Percentiles rank a stretch among this genome's conserved stretches.
Conservation (phyloP, 176 grass and related monocot species). For the Saccharum officinarum region DNA sequence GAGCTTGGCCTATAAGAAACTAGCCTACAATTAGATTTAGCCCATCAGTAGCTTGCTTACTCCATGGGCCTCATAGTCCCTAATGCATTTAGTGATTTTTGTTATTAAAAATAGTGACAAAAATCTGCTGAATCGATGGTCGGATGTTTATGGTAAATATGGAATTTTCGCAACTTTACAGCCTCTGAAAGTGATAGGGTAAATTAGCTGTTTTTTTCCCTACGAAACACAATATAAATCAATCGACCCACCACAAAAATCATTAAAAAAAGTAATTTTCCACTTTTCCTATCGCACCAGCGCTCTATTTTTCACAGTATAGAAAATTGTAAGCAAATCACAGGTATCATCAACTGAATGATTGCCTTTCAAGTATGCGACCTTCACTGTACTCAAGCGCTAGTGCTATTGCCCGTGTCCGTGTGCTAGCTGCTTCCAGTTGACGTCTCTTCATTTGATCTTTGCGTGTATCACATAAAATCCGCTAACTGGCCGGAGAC, state of each 20-base stretch:
- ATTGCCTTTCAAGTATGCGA: not conserved
- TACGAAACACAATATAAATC: not conserved
- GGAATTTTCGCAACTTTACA: not conserved
- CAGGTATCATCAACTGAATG: not conserved
- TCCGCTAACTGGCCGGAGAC: constrained; percentile 45
- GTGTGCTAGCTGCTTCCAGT: not conserved
- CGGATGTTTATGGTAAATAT: not conserved
- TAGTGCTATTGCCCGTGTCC: not conserved
- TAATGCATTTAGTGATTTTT: not conserved
- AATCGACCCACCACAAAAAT: not conserved
- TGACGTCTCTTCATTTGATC: not conserved
- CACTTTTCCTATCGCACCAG: not conserved
- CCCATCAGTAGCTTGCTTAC: not conserved
- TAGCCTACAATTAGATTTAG: not conserved
- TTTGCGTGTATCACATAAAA: not conserved
- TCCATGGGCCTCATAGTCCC: no score
- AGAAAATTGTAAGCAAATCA: not conserved
- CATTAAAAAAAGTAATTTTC: not conserved
- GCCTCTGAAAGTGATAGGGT: not conserved
- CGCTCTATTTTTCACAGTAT: not conserved
- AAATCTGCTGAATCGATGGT: not conserved
- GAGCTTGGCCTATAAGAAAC: not conserved
- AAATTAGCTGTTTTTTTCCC: not conserved
- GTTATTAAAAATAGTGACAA: not conserved
- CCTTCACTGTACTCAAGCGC: not conserved